Conservation (phyloP, 148 eudicot genomes). For the Diospyros kaki region DNA sequence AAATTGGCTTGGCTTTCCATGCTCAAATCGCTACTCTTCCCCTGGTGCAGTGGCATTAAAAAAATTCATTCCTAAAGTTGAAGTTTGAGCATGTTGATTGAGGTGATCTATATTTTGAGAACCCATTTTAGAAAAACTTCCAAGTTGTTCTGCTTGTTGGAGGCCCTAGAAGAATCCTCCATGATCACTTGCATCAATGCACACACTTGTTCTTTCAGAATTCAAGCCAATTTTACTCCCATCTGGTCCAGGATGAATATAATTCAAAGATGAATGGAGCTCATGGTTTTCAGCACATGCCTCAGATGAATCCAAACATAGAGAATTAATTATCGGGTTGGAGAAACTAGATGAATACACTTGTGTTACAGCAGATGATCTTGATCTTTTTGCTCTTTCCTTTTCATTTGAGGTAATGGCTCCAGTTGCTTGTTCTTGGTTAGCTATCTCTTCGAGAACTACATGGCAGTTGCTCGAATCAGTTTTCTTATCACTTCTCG, state of each 20-base stretch:
- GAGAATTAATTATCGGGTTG: not conserved
- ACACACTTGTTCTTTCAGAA: not conserved
- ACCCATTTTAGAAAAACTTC: slow-evolving; percentile 19
- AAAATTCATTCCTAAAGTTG: slow-evolving; percentile 26
- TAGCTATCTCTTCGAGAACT: slow-evolving; percentile 23
- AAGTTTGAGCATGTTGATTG: slow-evolving; percentile 20
- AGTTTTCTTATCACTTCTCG: no score
- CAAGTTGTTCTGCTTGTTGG: slow-evolving; percentile 12
- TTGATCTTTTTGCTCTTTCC: slow-evolving; percentile 20
- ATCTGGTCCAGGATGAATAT: slow-evolving; percentile 3
- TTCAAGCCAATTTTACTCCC: not conserved
- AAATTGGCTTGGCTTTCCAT: slow-evolving; percentile 20
- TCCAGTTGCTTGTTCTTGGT: slow-evolving; percentile 8
- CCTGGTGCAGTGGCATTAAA: no score
- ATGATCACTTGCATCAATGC: slow-evolving; percentile 2
- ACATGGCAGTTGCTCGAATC: not conserved
- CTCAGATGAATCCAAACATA: slow-evolving; percentile 6
- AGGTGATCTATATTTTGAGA: slow-evolving; percentile 13
- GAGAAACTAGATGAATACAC: not conserved
- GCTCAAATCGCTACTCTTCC: not conserved
- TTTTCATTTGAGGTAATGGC: slow-evolving; percentile 19
- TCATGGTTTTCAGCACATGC: slow-evolving; percentile 12
- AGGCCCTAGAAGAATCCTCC: slow-evolving; percentile 10
- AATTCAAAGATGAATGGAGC: slow-evolving; percentile 11
- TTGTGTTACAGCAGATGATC: no score